Base-by-base conservation (phyloP, 192 early-diverging fungal genomes). In the Coemansia sp. region DNA sequence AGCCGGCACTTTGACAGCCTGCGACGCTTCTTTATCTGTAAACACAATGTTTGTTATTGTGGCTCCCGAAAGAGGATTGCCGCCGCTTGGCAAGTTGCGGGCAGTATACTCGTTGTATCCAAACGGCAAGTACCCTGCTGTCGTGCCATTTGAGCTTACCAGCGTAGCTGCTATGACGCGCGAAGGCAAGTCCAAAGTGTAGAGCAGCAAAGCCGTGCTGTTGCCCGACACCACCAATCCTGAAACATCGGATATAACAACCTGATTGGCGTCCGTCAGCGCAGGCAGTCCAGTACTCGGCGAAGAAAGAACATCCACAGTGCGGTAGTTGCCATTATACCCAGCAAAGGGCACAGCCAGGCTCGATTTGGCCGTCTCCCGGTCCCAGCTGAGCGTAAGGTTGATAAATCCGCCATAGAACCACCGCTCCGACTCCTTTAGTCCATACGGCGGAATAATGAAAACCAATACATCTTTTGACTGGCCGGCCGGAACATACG, bases 331-430 rank as follows among this genome's bases (percentile, higher is more conserved):
- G 17, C 74, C 79, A 26, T 73, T 73, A 53, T 53, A 69, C 4
- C 79, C 79, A 2, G 62, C 56, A 56, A 73, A 80, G 0, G 79
- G 74, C 21, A 80, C 62, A 8, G 51, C 38, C 14, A 65, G 39
- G 17, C n/a, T 42, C 13, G 40, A 60, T 5, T 25, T 19, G 0
- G 30, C 9, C 11, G 23, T 9, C 11, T 60, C 63, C 7, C 35
- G 34, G 5, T 65, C 56, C 66, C 61, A 70, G 18, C 54, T 51
- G 13, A 69, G 33, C 22, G 38, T 63, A 40, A 77, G 57, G 13
- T 65, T 46, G 34, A 77, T 18, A 10, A 65, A 66, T 1, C 79
- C 79, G 25, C 79, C 65, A 30, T 77, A 80, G 53, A 70, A 72
- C 74, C 74, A 77, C 13, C 41, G 39, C 10, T 70, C 72, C 1